These are phyloP conservation scores for Hanseniaspora singularis DNA, from an alignment of 805 yeast species.

Conservation along the genomic window DNA sequence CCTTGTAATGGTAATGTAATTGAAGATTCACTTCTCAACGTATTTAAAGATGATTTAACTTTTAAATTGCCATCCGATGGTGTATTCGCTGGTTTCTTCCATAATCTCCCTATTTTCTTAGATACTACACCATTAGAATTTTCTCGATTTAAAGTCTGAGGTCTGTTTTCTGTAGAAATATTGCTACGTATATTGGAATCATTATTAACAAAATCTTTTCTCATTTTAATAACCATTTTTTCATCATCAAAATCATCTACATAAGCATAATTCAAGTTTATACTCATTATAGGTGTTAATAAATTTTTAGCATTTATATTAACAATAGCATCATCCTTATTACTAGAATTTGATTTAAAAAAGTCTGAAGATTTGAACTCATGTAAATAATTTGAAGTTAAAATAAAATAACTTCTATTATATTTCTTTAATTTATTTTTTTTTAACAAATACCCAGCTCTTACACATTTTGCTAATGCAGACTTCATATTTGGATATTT, in stretches of 20 bases:
- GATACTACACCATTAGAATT: not conserved
- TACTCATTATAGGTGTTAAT: slow-evolving; percentile 35
- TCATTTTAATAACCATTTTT: slow-evolving; percentile 33
- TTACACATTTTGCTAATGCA: slow-evolving; percentile 40
- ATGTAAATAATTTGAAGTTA: slow-evolving; percentile 55
- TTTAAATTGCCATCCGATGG: too few species aligned
- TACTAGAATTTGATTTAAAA: slow-evolving; percentile 27
- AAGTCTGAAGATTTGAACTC: slow-evolving; percentile 42
- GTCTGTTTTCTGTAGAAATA: too few species aligned
- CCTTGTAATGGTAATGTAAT: too few species aligned
- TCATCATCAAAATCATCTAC: slow-evolving; percentile 28
- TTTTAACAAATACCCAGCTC: slow-evolving; percentile 49
- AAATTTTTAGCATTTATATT: slow-evolving; percentile 36
- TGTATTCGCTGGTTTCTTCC: slow-evolving; percentile 6
- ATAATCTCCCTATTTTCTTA: slow-evolving; percentile 8
- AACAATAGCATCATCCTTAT: slow-evolving; percentile 13
- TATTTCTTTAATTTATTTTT: slow-evolving; percentile 53
- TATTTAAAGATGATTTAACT: too few species aligned
- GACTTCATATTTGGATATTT: slow-evolving; percentile 44
- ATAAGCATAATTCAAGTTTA: slow-evolving; percentile 30
- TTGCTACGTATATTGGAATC: not conserved
- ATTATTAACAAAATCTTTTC: slow-evolving; percentile 1
- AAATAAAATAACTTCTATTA: slow-evolving; percentile 50
- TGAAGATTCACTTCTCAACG: not conserved
- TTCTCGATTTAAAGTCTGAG: too few species aligned